phyloP scores from a whole-genome alignment of 176 grass and related monocot species.

The Aegilops longissima region DNA sequence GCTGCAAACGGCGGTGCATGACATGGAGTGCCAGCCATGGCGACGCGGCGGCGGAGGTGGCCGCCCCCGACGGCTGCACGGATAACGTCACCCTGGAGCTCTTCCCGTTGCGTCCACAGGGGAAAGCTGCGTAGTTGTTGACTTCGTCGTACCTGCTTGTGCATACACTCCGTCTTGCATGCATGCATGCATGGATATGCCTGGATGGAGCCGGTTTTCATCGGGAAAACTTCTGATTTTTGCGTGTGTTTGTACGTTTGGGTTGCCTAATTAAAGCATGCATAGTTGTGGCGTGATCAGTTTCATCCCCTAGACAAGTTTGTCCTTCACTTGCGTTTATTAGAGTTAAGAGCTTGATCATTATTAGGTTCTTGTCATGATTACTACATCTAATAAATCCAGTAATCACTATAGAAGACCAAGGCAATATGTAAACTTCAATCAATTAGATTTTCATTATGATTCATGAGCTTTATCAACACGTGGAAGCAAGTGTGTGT shows the following conservation, averaged over 20 bases:
- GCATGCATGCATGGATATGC: neutral
- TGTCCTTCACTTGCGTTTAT: neutral
- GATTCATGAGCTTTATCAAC: conserved; percentile 10
- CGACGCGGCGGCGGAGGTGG: neutral
- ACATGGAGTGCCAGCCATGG: conserved; percentile 20
- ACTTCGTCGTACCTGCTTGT: neutral
- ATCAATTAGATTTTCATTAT: neutral
- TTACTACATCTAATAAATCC: neutral
- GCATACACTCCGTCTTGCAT: neutral
- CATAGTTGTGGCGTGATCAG: neutral
- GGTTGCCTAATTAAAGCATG: neutral
- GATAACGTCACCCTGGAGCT: conserved; percentile 62
- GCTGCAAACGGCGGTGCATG: conserved; percentile 54
- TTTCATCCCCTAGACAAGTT: neutral
- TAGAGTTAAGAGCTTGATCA: neutral
- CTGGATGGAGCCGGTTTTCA: neutral
- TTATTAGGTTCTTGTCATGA: neutral
- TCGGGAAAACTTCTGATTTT: neutral
- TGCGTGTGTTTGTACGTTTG: neutral
- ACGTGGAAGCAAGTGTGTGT: conserved; percentile 23
- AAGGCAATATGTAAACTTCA: neutral
- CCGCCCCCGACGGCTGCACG: neutral
- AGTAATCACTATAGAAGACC: neutral
- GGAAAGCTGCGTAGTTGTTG: conserved; percentile 33
- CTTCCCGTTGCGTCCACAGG: conserved; percentile 82